These are phyloP conservation scores for Ceratobasidium sp. DNA, from an alignment of 1,284 basidiomycete species.

Conservation along the genomic window DNA sequence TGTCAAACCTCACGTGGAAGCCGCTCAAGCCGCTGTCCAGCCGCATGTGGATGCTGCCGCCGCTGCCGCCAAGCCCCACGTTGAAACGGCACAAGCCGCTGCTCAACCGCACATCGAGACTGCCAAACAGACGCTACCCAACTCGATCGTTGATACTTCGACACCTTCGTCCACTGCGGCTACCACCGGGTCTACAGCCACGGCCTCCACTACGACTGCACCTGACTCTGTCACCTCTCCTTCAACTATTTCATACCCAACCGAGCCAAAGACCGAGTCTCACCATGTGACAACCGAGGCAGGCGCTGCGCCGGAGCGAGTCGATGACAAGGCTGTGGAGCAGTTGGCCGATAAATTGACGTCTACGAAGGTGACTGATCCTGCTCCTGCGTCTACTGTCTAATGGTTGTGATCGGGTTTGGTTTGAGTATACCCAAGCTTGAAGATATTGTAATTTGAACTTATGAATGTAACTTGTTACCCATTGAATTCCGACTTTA, in stretches of 20 bases:
- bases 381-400: constrained; percentile 14
- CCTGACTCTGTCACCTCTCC: not conserved
- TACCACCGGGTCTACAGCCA: not conserved
- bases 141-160: constrained; percentile 18
- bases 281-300: constrained; percentile 34
- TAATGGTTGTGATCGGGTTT: not conserved
- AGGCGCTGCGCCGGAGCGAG: constrained; percentile 21
- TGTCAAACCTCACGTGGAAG: constrained; percentile 22
- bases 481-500: not conserved
- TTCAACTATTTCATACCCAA: constrained; percentile 27
- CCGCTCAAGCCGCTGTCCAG: not conserved
- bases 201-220: not conserved
- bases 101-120: constrained; percentile 35
- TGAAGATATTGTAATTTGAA: not conserved
- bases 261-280: constrained; percentile 32
- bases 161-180: not conserved
- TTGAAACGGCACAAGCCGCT: constrained; percentile 8
- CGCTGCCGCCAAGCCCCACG: not conserved
- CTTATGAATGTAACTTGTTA: not conserved
- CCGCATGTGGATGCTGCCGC: constrained; percentile 29
- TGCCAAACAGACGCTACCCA: constrained; percentile 4
- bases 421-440: not conserved
- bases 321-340: constrained; percentile 30
- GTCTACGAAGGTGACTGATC: constrained; percentile 23
- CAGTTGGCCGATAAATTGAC: constrained; percentile 27